phyloP scores from a whole-genome alignment of 495 filamentous ascomycete genomes.

The Lasiosphaeria ovina region DNA sequence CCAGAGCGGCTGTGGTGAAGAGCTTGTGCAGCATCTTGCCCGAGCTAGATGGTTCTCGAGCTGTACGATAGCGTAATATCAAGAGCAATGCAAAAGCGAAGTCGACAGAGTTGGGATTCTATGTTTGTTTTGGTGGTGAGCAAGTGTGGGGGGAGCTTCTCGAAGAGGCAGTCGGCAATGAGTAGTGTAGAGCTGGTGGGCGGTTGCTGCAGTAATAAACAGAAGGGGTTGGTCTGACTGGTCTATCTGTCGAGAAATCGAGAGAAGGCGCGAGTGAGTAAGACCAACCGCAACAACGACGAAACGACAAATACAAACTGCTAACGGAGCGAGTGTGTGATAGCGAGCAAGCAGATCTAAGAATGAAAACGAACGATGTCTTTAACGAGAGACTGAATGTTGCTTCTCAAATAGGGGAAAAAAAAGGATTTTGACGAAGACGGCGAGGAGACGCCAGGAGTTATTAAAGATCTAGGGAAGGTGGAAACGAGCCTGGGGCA shows the following conservation, averaged over 20 bases:
- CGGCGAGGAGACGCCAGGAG: neutral
- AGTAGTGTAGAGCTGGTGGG: neutral
- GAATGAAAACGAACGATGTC: neutral
- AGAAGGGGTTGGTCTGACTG: neutral
- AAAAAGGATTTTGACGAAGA: neutral
- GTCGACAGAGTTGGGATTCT: neutral
- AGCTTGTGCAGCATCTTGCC: slow-evolving; percentile 44
- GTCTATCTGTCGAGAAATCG: neutral
- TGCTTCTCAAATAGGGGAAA: neutral
- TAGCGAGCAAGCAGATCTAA: neutral
- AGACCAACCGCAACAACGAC: neutral
- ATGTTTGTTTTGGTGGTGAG: neutral
- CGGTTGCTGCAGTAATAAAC: too few relatives aligned
- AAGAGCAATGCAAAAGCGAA: neutral
- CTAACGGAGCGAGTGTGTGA: slow-evolving; percentile 10
- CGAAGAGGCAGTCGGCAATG: neutral
- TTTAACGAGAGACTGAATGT: slow-evolving; percentile 14
- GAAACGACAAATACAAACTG: neutral
- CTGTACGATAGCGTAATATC: neutral
- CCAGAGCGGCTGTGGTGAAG: slow-evolving; percentile 34
- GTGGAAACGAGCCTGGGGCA: neutral
- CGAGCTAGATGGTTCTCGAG: neutral
- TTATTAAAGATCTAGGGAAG: neutral
- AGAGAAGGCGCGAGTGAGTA: slow-evolving; percentile 7
- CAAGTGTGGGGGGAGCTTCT: neutral